Evolutionary conservation across 2,329 filamentous ascomycete species (phyloP).

Genomic region (Akanthomyces lecanii): DNA sequence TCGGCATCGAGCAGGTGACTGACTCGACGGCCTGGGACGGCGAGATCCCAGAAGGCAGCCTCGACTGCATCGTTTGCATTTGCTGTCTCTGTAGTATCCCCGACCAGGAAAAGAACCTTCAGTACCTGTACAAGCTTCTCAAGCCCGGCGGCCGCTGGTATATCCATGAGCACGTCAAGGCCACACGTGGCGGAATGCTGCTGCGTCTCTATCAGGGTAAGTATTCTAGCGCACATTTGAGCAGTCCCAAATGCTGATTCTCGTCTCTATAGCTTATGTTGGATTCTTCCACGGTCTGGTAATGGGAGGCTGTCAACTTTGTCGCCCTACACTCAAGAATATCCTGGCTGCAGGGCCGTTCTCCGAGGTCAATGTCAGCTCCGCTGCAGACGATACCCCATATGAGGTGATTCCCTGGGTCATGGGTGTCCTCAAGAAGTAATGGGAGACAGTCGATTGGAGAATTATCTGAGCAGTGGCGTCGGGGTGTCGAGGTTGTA

Average conservation of each 20-base stretch:
- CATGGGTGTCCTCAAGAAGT: conserved; percentile 51
- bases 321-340: conserved; percentile 43
- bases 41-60: conserved; percentile 45
- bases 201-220: conserved; percentile 49
- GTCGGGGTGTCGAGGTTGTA: neutral
- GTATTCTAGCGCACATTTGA: conserved; percentile 23
- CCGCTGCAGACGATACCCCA: conserved; percentile 38
- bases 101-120: conserved; percentile 51
- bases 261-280: conserved; percentile 36
- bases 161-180: conserved; percentile 56
- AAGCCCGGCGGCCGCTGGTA: conserved; percentile 61
- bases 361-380: conserved; percentile 44
- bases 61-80: conserved; percentile 58
- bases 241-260: neutral
- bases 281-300: conserved; percentile 50
- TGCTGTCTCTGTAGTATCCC: conserved; percentile 63
- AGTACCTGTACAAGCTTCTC: conserved; percentile 51
- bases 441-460: neutral
- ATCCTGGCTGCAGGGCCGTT: conserved; percentile 49
- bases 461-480: neutral
- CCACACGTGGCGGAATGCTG: conserved; percentile 34
- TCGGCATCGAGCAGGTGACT: conserved; percentile 57
- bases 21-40: conserved; percentile 39
- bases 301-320: conserved; percentile 49
- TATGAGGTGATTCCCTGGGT: conserved; percentile 45